Base-by-base conservation (phyloP, 805 yeast species). In the Limtongia smithiae region DNA sequence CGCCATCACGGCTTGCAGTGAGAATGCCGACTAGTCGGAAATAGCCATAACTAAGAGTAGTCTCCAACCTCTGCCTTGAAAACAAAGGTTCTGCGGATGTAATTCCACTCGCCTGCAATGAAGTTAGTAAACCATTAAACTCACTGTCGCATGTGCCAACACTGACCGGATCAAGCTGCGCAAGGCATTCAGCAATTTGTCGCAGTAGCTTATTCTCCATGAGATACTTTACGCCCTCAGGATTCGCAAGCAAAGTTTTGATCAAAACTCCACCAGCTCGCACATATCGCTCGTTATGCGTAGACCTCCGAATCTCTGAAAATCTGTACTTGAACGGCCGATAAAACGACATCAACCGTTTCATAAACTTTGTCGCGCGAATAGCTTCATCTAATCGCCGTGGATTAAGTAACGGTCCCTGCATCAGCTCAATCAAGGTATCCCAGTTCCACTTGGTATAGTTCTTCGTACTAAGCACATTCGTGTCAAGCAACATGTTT, bases 241-340 rank as follows among this genome's bases (percentile, higher is more conserved):
- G 72, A 27, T 78, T 75, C 0, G 79, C 70, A 2, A 88, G 68
- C 6, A 91, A 68, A 38, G 84, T 75, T 51, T 77, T 81, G 57
- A 93, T 70, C 30, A 93, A 73, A 41, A 79, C 84, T 59, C 89
- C 79, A 0, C 96, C 97, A 3, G 85, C 82, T 43, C 72, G 75
- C 11, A 85, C 76, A 57, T 81, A 86, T 52, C 76, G 74, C 22
- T 73, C 74, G 21, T 82, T 75, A 28, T 71, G 66, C 48, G 74
- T 77, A 1, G 80, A 70, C 48, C 71, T 71, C 50, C 77, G 69
- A 39, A 80, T 67, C 24, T 71, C 68, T 6, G 85, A 72, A 65
- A 89, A 91, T 47, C 96, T 71, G 60, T 82, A 80, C 67, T 94
- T 90, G 69, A 90, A 84, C 0, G 99, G 98, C 46, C 97, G 73